Evolutionary conservation across 2,329 filamentous ascomycete species (phyloP).

Genomic region (Diaporthe amygdali): DNA sequence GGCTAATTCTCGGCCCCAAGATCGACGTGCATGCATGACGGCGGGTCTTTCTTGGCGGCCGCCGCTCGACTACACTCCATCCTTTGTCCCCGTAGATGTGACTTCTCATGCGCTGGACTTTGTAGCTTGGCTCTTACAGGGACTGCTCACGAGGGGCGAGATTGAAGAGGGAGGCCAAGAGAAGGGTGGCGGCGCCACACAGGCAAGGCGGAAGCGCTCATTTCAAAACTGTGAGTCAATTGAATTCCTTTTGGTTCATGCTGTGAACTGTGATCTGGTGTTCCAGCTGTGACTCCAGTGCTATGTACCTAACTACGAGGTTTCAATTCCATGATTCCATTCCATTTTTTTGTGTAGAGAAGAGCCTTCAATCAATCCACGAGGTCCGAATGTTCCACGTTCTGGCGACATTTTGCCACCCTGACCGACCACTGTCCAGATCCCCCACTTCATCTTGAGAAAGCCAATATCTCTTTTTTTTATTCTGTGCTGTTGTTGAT

Average conservation of each 20-base stretch:
- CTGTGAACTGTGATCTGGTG: neutral
- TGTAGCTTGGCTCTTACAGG: neutral
- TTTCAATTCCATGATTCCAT: neutral
- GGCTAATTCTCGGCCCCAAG: constrained; percentile 6
- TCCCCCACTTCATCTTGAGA: neutral
- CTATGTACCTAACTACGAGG: neutral
- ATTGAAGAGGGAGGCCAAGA: neutral
- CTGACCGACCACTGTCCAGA: constrained; percentile 3
- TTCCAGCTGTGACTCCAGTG: neutral
- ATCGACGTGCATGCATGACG: neutral
- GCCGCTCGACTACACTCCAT: neutral
- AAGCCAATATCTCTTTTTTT: neutral
- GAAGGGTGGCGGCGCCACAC: neutral
- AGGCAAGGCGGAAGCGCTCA: neutral
- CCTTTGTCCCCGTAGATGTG: neutral
- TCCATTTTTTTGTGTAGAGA: neutral
- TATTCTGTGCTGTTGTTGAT: neutral
- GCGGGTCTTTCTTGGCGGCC: neutral
- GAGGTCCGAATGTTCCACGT: neutral
- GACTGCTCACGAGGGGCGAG: neutral
- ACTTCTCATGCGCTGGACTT: neutral
- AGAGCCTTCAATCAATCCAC: neutral
- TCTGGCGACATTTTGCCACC: neutral
- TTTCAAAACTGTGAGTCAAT: constrained; percentile 2
- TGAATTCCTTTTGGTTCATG: neutral